A percentile compares a stretch with the other conserved stretches of the same genome.
These are phyloP conservation scores for Fraxinus ornus DNA, from an alignment of 305 asterid species.

Conservation along the genomic window DNA sequence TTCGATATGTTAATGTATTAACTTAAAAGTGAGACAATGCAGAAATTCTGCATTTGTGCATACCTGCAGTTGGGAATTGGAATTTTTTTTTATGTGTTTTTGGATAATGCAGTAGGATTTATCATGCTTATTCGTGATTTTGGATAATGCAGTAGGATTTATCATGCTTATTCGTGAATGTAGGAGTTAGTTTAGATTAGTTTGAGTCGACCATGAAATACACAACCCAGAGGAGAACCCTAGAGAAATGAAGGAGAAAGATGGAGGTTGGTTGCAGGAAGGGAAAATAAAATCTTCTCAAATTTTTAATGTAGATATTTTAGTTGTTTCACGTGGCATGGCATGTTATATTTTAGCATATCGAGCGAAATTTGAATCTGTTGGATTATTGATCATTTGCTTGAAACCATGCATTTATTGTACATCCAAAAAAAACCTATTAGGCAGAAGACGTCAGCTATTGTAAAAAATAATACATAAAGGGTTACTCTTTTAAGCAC, in stretches of 20 bases:
- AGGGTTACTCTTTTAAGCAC: neutral
- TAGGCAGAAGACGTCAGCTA: neutral
- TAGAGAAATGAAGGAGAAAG: neutral
- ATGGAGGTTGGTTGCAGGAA: neutral
- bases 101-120: too few species aligned
- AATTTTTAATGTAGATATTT: neutral
- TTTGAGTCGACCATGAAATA: neutral
- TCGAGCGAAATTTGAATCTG: neutral
- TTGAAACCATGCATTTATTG: neutral
- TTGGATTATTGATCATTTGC: neutral
- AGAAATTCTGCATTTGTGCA: neutral
- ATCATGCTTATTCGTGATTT: too few species aligned
- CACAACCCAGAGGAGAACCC: neutral
- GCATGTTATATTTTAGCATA: neutral
- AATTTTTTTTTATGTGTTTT: neutral
- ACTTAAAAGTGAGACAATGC: neutral
- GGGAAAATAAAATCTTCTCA: neutral
- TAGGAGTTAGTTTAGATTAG: neutral
- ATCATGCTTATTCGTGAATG: neutral
- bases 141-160: neutral
- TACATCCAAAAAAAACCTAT: neutral
- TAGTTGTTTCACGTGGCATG: neutral
- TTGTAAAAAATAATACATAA: neutral
- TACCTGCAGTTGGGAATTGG: neutral
- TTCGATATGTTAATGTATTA: neutral